Conservation (phyloP, 495 filamentous ascomycete genomes). For the Neurospora sp. region DNA sequence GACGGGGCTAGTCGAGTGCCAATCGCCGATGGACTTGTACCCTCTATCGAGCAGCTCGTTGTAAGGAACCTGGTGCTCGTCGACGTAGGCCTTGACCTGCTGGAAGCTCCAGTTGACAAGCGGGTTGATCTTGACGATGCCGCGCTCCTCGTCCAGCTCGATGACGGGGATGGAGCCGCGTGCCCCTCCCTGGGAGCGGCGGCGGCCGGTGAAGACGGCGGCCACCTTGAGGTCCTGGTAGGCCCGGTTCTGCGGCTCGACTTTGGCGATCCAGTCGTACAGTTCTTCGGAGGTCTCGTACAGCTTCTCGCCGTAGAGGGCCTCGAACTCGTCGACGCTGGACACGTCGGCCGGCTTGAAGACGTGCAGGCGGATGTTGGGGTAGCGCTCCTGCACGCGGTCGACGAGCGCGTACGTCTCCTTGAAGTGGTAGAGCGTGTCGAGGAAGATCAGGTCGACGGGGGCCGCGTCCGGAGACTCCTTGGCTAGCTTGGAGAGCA, state of each 20-base stretch:
- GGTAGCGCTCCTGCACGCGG: slow-evolving; percentile 64
- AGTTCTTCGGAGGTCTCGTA: slow-evolving; percentile 81
- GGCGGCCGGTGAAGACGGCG: slow-evolving; percentile 88
- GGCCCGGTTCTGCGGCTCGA: slow-evolving; percentile 89
- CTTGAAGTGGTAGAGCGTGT: slow-evolving; percentile 90
- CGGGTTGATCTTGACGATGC: slow-evolving; percentile 97
- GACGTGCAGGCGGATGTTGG: slow-evolving; percentile 67
- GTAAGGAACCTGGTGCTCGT: slow-evolving; percentile 81
- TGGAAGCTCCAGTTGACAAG: slow-evolving; percentile 90
- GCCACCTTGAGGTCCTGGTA: slow-evolving; percentile 83
- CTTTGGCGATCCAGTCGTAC: slow-evolving; percentile 96
- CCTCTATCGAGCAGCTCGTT: slow-evolving; percentile 82
- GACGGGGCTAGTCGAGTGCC: slow-evolving; percentile 91
- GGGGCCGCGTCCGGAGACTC: slow-evolving; percentile 46
- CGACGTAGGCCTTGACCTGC: slow-evolving; percentile 80
- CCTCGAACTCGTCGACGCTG: slow-evolving; percentile 64
- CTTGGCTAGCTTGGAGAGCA: slow-evolving; percentile 76
- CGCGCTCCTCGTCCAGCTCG: slow-evolving; percentile 77
- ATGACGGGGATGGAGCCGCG: slow-evolving; percentile 80
- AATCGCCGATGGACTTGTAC: slow-evolving; percentile 96
- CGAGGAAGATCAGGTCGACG: slow-evolving; percentile 93
- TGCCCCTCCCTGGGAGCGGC: slow-evolving; percentile 87
- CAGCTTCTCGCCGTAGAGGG: slow-evolving; percentile 68
- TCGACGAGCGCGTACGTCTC: slow-evolving; percentile 82
- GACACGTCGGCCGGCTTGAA: slow-evolving; percentile 73